Evolutionary conservation across 148 eudicot species (phyloP), one percentile per base, ranked within the genome.

Genomic region (Camellia lanceoleosa): DNA sequence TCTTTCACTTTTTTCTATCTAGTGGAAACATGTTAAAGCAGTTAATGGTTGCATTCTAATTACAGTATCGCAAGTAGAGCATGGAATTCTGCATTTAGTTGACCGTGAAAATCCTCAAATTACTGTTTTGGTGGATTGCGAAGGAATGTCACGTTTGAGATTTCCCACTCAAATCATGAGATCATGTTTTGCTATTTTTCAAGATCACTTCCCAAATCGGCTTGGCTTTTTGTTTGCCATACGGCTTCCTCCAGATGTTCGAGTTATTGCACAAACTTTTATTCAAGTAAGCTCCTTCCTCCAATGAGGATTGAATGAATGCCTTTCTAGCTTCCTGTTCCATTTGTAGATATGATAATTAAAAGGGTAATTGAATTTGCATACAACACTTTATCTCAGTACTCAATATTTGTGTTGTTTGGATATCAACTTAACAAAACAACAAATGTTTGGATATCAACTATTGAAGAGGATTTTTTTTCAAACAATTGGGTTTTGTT

Each of bases 11-110:
- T 30, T 30, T 30, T 30, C 38, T 30, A 30, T 30, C 38, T 30
- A 30, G 38, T 30, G 38, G 38, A 30, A 30, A 30, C 38, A 30
- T 30, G 38, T 30, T 30, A 30, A 30, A 30, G 38, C 38, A 30
- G 38, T 72, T 46, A 11, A 73, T 79, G 71, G 70, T 86, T 80
- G 75, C 38, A 30, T 30, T 30, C 38, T 11, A 62, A 62, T 56
- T 87, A 89, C 88, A 95, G 99, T 96, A 81, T 96, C 99, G 70
- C 99, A 96, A 84, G 88, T 96, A 76, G 99, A 96, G 84, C 84
- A 88, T 74, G 99, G 97, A 42, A 83, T 91, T 73, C 86, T 93
- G 78, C 89, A 90, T 80, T 82, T 93, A 76, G 81, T 91, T 80
- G 89, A 91, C 80, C 80, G 68, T 72, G 84, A 83, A 88, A 88